Conservation (phyloP, 192 early-diverging fungal species). For the Linderina pennispora region DNA sequence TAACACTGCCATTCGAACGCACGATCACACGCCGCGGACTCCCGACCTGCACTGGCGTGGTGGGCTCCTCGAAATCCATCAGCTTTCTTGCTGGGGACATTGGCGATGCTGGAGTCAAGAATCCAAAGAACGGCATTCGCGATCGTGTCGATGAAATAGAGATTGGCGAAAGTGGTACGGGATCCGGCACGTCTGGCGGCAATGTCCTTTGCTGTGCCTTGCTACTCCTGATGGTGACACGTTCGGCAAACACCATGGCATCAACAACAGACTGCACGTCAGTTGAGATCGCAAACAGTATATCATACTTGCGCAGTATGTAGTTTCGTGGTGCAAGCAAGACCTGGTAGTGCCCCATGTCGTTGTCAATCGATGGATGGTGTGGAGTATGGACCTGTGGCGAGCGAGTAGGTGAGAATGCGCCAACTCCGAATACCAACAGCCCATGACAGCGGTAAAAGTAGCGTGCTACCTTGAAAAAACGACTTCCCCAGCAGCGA, state of each 20-base stretch:
- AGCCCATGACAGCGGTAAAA: conserved; percentile 43
- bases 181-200: not conserved
- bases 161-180: not conserved
- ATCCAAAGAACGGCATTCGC: not conserved
- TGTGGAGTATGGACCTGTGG: conserved; percentile 15
- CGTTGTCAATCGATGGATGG: conserved; percentile 10
- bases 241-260: conserved; percentile 29
- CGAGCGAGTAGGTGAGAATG: conserved; percentile 6
- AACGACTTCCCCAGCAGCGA: conserved; percentile 38
- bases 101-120: not conserved
- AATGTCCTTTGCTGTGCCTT: not conserved
- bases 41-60: not conserved
- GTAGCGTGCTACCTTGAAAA: conserved; percentile 30
- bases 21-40: conserved; percentile 22
- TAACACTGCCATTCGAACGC: not conserved
- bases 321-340: conserved; percentile 35
- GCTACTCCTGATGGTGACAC: conserved; percentile 31
- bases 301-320: conserved; percentile 29
- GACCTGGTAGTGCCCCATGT: conserved; percentile 30
- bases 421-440: conserved; percentile 42
- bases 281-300: conserved; percentile 39
- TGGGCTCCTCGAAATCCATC: not conserved
- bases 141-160: not conserved
- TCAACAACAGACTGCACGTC: conserved; percentile 36
- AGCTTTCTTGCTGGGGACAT: too few species aligned